phyloP scores from a whole-genome alignment of 225 moss, liverwort and hornwort genomes.

The Antitrichia curtipendula region DNA sequence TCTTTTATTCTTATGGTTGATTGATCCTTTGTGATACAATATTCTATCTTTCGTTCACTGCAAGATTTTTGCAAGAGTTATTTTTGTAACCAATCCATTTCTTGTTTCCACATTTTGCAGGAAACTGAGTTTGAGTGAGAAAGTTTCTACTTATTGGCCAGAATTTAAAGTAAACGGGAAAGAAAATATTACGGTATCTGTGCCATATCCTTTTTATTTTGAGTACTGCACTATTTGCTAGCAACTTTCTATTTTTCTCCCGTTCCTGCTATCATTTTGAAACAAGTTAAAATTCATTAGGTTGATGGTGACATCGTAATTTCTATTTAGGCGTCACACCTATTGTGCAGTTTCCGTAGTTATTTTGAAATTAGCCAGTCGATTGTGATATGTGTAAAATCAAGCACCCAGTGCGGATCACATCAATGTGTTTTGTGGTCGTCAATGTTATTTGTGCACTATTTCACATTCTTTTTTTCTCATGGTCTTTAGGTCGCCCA shows the following conservation, averaged over 20 bases:
- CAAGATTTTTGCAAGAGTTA: not conserved
- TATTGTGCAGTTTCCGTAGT: not conserved
- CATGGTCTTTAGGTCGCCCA: conserved; percentile 61
- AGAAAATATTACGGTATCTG: conserved; percentile 58
- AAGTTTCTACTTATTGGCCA: conserved; percentile 77
- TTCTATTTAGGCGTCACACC: not conserved
- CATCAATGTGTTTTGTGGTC: not conserved
- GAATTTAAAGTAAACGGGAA: conserved; percentile 81
- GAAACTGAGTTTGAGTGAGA: conserved; percentile 62
- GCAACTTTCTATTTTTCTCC: not conserved
- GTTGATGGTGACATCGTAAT: not conserved
- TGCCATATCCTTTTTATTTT: not conserved
- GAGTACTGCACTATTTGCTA: not conserved
- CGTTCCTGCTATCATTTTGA: not conserved
- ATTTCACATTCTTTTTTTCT: not conserved
- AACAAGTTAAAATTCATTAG: not conserved
- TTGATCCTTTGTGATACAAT: not conserved
- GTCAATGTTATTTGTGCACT: not conserved
- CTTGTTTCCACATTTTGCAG: conserved; percentile 18
- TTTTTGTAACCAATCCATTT: not conserved
- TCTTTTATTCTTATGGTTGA: not conserved
- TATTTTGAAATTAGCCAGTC: not conserved
- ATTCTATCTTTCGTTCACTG: not conserved
- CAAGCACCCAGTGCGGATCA: not conserved
- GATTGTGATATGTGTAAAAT: not conserved